Base-by-base conservation (phyloP, 441 rosid genomes). In the Eutrema salsugineum region DNA sequence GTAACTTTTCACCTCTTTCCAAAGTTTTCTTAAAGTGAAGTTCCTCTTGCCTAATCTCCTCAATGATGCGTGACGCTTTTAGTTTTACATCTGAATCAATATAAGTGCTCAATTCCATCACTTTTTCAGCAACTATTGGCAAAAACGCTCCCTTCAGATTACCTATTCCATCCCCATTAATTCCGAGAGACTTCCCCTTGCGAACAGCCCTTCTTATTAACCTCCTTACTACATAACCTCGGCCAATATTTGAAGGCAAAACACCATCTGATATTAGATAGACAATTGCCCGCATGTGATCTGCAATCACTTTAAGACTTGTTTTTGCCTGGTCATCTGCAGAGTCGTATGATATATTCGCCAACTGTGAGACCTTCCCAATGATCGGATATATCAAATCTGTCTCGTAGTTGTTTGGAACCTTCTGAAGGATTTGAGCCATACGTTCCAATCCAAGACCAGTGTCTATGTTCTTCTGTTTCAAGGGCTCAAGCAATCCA, bases 401-500 rank as follows among this genome's bases (percentile, higher is more conserved):
- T 20, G 97, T 94, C 86, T 94, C 99, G 63, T 88, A 94, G 79
- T 88, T 94, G 87, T 87, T 94, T 61, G 97, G 96, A 80, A 90
- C 97, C 87, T 86, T 89, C 75, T 88, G 97, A 73, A 94, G 96
- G 71, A 94, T 94, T 72, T 87, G 89, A 77, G 99, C 97, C 77
- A 91, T 70, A 36, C 99, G 97, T 80, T 91, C 99, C 77, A 94
- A 75, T 66, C 99, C 97, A 77, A 94, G 94, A 70, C 99, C 97
- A 48, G 97, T 91, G 80, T 94, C 99, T 76, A 94, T 91, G 75
- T 86, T 88, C 84, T 86, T 85, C 79, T 94, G 97, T 79, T 88
- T 91, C 79, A 90, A 80, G 14, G 91, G 97, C 79, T 94, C 97
- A 35, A 94, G 89, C 46, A 88, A 68, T 50, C 96, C 90, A 50